Evolutionary conservation across 768 basidiomycete species (phyloP).

Genomic region (Xanthoconium stramineum): DNA sequence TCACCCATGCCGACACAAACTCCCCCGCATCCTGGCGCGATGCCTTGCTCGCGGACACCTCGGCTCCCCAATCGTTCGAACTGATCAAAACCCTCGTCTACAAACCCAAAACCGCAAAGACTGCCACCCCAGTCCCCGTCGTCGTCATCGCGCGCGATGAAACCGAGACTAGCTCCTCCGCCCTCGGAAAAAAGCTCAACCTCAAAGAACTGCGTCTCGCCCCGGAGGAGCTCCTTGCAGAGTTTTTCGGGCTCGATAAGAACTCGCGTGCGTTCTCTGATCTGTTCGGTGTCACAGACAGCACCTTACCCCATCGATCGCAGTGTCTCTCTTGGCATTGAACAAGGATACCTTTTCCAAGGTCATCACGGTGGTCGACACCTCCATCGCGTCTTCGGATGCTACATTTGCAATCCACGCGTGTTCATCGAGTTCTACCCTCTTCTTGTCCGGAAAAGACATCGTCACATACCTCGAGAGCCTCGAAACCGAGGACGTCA

Average conservation of each 20-base stretch:
- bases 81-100: conserved; percentile 87
- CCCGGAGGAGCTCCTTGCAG: conserved; percentile 77
- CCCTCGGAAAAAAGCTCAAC: conserved; percentile 74
- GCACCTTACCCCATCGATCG: conserved; percentile 7
- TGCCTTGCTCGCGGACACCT: conserved; percentile 51
- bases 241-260: conserved; percentile 83
- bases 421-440: conserved; percentile 61
- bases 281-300: background rate
- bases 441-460: conserved; percentile 79
- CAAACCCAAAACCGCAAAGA: conserved; percentile 96
- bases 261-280: conserved; percentile 67
- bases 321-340: conserved; percentile 83
- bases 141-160: conserved; percentile 82
- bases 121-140: conserved; percentile 77
- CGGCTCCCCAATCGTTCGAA: conserved; percentile 59
- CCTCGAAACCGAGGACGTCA: conserved; percentile 63
- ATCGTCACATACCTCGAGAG: conserved; percentile 67
- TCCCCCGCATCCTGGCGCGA: conserved; percentile 79
- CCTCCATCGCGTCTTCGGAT: conserved; percentile 64
- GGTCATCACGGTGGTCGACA: conserved; percentile 73
- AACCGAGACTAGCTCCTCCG: conserved; percentile 76
- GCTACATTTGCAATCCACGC: conserved; percentile 75
- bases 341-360: conserved; percentile 62
- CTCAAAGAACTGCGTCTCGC: conserved; percentile 88
- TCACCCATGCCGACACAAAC: conserved; percentile 59